A percentile compares a stretch with the other conserved stretches of the same genome.
phyloP scores from a whole-genome alignment of 441 rosid genomes.

The Euphorbia celastroides region DNA sequence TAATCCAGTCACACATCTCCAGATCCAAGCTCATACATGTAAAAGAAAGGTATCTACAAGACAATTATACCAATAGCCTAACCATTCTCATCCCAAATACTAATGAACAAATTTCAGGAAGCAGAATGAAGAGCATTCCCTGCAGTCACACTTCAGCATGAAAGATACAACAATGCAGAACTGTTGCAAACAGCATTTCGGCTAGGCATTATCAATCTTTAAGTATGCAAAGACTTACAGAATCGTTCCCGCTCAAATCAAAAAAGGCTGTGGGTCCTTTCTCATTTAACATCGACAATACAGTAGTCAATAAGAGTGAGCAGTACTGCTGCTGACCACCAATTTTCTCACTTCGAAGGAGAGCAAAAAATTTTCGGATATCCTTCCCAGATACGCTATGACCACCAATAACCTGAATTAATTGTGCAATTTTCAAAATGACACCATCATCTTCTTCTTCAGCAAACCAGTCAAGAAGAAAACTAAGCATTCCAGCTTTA shows the following conservation, averaged over 20 bases:
- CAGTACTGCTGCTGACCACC: slow-evolving; percentile 78
- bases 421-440: slow-evolving; percentile 80
- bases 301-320: slow-evolving; percentile 70
- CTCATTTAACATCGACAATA: slow-evolving; percentile 97
- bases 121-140: not conserved
- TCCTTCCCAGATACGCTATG: slow-evolving; percentile 99
- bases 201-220: not conserved
- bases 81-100: not conserved
- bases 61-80: not conserved
- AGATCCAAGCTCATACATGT: not conserved
- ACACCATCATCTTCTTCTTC: slow-evolving; percentile 71
- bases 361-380: slow-evolving; percentile 94
- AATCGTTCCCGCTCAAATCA: slow-evolving; percentile 85
- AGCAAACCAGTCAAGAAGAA: slow-evolving; percentile 98
- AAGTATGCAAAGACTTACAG: slow-evolving; percentile 56
- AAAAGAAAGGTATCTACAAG: not conserved
- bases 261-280: slow-evolving; percentile 98
- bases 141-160: not conserved
- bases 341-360: slow-evolving; percentile 96
- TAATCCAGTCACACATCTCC: not conserved
- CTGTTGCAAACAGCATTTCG: not conserved
- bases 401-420: slow-evolving; percentile 95
- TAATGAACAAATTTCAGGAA: not conserved
- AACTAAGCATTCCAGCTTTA: slow-evolving; percentile 93
- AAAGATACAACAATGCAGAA: not conserved